A percentile compares a stretch with the other conserved stretches of the same genome.
Evolutionary conservation across 176 grass and related monocot species (phyloP).

Genomic region (Neostapfia colusana): DNA sequence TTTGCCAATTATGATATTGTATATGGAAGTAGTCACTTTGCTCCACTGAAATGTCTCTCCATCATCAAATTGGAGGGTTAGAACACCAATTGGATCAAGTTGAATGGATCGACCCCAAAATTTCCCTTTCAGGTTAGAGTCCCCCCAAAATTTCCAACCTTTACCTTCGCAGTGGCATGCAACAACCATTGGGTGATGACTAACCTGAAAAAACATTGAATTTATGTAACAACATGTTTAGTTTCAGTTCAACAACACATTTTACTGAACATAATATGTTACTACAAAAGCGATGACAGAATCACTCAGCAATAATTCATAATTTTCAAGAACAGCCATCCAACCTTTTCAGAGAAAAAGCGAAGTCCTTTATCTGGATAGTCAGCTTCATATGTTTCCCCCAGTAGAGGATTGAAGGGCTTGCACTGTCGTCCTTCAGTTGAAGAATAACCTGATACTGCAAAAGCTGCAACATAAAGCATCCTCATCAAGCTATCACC

Average conservation of each 20-base stretch:
- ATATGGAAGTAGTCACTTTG: slow-evolving; percentile 98
- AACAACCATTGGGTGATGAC: slow-evolving; percentile 94
- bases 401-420: slow-evolving; percentile 93
- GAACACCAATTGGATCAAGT: slow-evolving; percentile 89
- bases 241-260: slow-evolving; percentile 27
- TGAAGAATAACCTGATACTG: slow-evolving; percentile 94
- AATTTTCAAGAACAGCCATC: slow-evolving; percentile 8
- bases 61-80: slow-evolving; percentile 94
- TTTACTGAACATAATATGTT: not conserved
- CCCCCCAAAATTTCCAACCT: slow-evolving; percentile 96
- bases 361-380: slow-evolving; percentile 93
- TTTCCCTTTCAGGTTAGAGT: slow-evolving; percentile 95
- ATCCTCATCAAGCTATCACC: slow-evolving; percentile 91
- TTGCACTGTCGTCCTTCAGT: slow-evolving; percentile 97
- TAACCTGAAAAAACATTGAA: slow-evolving; percentile 56
- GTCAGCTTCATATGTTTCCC: slow-evolving; percentile 98
- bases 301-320: slow-evolving; percentile 12
- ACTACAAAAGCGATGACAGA: slow-evolving; percentile 22
- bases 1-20: slow-evolving; percentile 99
- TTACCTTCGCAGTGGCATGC: slow-evolving; percentile 90
- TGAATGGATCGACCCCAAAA: slow-evolving; percentile 98
- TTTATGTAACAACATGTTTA: slow-evolving; percentile 28
- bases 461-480: slow-evolving; percentile 89
- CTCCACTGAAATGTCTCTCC: slow-evolving; percentile 94
- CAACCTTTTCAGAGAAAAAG: slow-evolving; percentile 98